Conservation (phyloP, 306 rosid genomes). For the Quercus bicolor region DNA sequence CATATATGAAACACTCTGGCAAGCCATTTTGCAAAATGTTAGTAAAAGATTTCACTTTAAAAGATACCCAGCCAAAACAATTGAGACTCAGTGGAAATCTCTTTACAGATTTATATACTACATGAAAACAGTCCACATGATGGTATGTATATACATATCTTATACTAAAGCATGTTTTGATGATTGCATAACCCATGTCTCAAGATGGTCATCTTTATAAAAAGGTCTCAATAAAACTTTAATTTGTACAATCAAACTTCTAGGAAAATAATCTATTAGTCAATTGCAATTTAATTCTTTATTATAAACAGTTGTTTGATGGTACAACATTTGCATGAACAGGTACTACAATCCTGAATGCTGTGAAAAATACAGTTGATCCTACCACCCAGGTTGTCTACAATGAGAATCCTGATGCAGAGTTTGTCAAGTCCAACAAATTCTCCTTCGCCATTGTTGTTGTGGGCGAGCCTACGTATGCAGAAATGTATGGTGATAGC, state of each 20-base stretch:
- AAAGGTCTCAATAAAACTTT: too few relatives aligned
- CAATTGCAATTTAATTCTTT: background rate
- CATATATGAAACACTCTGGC: too few relatives aligned
- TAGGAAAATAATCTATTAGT: too few relatives aligned
- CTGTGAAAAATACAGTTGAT: constrained; percentile 64
- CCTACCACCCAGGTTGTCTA: constrained; percentile 62
- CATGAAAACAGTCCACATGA: background rate
- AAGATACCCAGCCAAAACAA: too few relatives aligned
- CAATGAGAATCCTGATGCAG: constrained; percentile 63
- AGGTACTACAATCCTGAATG: constrained; percentile 89
- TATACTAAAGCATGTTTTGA: too few relatives aligned
- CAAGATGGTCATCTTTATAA: too few relatives aligned
- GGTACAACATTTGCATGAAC: background rate
- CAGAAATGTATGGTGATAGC: constrained; percentile 82
- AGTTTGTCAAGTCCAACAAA: constrained; percentile 57
- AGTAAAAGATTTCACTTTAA: background rate
- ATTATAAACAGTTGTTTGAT: background rate
- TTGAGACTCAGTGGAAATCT: too few relatives aligned
- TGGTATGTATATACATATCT: background rate
- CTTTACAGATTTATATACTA: background rate
- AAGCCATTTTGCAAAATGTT: background rate
- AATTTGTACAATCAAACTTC: too few relatives aligned
- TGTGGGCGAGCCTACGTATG: constrained; percentile 87
- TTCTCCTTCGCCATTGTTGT: constrained; percentile 68
- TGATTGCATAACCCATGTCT: too few relatives aligned